A percentile compares a stretch with the other conserved stretches of the same genome.
phyloP scores from a whole-genome alignment of 176 grass and related monocot species.

The Zizania latifolia region DNA sequence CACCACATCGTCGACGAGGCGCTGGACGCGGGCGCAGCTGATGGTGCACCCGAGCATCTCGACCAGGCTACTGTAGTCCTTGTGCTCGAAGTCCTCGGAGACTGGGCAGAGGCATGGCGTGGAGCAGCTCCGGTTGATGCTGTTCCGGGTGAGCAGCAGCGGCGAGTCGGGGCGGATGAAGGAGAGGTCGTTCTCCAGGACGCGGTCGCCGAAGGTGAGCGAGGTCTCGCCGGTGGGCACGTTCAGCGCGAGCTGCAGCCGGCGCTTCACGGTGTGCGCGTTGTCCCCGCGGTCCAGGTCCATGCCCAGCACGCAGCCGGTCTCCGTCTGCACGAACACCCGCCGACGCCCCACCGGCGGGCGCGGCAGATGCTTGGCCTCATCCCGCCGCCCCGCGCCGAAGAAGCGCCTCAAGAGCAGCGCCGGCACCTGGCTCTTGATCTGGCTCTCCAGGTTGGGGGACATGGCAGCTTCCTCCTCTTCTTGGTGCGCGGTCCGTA shows the following conservation, averaged over 20 bases:
- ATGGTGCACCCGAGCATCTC: slow-evolving; percentile 63
- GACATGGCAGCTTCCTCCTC: slow-evolving; percentile 66
- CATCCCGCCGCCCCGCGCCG: slow-evolving; percentile 33
- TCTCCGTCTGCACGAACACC: slow-evolving; percentile 85
- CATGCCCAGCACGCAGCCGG: slow-evolving; percentile 67
- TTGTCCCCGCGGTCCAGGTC: slow-evolving; percentile 72
- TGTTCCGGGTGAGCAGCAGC: slow-evolving; percentile 64
- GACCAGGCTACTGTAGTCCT: slow-evolving; percentile 38
- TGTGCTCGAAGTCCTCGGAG: slow-evolving; percentile 51
- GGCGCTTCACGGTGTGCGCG: slow-evolving; percentile 69
- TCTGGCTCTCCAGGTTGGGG: slow-evolving; percentile 44
- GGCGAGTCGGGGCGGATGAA: slow-evolving; percentile 52
- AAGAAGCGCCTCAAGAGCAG: slow-evolving; percentile 43
- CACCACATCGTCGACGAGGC: slow-evolving; percentile 60
- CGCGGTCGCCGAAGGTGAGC: slow-evolving; percentile 70
- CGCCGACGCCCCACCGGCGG: slow-evolving; percentile 50
- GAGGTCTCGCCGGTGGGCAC: slow-evolving; percentile 66
- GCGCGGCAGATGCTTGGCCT: slow-evolving; percentile 20
- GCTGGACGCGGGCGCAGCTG: slow-evolving; percentile 32
- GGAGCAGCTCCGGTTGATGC: slow-evolving; percentile 73
- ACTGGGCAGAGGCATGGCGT: slow-evolving; percentile 69
- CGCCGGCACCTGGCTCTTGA: slow-evolving; percentile 61
- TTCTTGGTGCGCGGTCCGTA: slow-evolving; percentile 60
- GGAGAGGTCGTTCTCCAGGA: slow-evolving; percentile 68
- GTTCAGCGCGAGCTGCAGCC: slow-evolving; percentile 70